Percentiles rank a stretch among this genome's conserved stretches.
Evolutionary conservation across 192 early-diverging fungal genomes (phyloP).

Genomic region (Backusella macrospora): DNA sequence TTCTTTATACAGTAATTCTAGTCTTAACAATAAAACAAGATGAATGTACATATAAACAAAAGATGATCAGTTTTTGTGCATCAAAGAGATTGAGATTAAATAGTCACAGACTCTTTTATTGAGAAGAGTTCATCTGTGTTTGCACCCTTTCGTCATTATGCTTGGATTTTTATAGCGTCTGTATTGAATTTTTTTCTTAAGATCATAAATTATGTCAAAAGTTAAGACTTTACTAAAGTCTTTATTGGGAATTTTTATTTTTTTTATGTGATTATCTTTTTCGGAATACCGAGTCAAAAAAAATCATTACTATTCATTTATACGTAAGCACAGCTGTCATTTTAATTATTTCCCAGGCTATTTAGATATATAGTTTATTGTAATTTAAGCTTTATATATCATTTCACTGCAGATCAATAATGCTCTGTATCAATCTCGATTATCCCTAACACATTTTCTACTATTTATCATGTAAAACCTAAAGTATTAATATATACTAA

Average conservation of each 20-base stretch:
- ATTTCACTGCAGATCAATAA: too few relatives aligned
- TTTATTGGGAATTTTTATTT: constrained; percentile 6
- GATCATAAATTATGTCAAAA: neutral
- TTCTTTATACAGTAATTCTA: constrained; percentile 3
- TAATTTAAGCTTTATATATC: too few relatives aligned
- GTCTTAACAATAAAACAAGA: neutral
- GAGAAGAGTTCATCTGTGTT: too few relatives aligned
- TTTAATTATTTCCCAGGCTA: too few relatives aligned
- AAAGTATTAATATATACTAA: too few relatives aligned
- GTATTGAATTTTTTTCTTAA: neutral
- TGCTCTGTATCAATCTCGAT: too few relatives aligned
- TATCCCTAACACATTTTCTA: too few relatives aligned
- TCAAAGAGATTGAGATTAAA: constrained; percentile 9
- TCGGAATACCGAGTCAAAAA: neutral
- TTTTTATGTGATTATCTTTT: neutral
- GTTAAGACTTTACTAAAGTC: neutral
- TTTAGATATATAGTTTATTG: too few relatives aligned
- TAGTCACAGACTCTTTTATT: neutral
- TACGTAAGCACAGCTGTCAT: too few relatives aligned
- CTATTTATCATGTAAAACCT: too few relatives aligned
- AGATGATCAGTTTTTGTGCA: neutral
- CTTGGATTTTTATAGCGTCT: neutral
- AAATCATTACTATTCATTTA: too few relatives aligned
- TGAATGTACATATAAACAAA: neutral
- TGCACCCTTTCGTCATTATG: neutral